These are phyloP conservation scores for Thymus mandschuricus DNA, from an alignment of 257 asterid species.

Conservation along the genomic window DNA sequence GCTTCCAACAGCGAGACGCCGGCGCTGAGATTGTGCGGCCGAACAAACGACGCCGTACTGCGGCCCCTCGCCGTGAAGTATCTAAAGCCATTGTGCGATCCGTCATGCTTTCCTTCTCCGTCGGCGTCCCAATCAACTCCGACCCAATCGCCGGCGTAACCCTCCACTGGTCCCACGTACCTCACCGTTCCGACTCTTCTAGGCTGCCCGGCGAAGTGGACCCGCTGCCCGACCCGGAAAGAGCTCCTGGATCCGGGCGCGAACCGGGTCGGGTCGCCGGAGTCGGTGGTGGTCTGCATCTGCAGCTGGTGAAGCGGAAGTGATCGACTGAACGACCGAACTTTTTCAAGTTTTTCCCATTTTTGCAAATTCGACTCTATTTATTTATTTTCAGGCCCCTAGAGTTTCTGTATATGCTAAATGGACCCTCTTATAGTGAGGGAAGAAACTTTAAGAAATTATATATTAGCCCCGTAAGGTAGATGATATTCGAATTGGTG, in stretches of 20 bases:
- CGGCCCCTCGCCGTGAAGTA: conserved; percentile 73
- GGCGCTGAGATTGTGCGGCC: conserved; percentile 67
- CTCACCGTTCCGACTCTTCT: conserved; percentile 70
- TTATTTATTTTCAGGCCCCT: conserved; percentile 19
- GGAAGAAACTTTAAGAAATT: no score
- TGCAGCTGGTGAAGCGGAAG: conserved; percentile 27
- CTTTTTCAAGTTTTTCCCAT: background rate
- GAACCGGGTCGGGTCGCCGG: conserved; percentile 36
- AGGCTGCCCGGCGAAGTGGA: conserved; percentile 57
- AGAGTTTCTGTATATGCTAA: background rate
- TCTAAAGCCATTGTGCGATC: conserved; percentile 64
- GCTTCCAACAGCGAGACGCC: conserved; percentile 78
- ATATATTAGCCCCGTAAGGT: no score
- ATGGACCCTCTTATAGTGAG: background rate
- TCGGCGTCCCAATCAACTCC: conserved; percentile 94
- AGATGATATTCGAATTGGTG: no score
- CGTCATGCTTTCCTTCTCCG: conserved; percentile 90
- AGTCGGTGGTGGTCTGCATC: conserved; percentile 45
- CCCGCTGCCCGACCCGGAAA: conserved; percentile 68
- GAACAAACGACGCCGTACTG: conserved; percentile 74
- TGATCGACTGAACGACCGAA: background rate
- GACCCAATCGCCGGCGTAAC: conserved; percentile 71
- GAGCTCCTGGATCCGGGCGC: background rate
- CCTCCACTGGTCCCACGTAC: conserved; percentile 82
- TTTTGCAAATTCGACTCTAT: background rate